Evolutionary conservation across 2,329 filamentous ascomycete species (phyloP).

Genomic region (Chaetomium sp.): DNA sequence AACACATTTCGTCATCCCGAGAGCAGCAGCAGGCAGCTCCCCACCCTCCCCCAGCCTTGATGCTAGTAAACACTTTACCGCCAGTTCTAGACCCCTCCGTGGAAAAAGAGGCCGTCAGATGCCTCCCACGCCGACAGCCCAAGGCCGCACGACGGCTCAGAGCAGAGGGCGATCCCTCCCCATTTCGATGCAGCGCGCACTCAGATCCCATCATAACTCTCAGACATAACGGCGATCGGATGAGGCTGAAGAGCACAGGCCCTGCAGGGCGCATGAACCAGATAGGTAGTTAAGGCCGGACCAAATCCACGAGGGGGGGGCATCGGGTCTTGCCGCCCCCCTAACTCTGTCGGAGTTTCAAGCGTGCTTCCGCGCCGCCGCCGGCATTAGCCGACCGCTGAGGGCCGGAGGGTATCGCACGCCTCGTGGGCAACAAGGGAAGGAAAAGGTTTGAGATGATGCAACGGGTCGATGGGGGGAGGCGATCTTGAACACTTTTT

Average conservation of each 20-base stretch:
- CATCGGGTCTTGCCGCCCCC: neutral
- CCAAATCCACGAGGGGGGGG: neutral
- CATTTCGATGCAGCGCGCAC: neutral
- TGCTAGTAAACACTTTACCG: neutral
- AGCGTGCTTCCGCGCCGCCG: neutral
- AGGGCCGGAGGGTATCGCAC: neutral
- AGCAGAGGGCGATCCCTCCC: neutral
- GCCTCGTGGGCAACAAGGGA: slow-evolving; percentile 7
- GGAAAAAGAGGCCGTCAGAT: neutral
- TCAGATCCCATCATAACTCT: neutral
- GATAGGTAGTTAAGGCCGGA: no score
- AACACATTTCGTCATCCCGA: neutral
- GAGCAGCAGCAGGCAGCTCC: neutral
- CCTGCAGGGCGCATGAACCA: neutral
- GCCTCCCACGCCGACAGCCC: neutral
- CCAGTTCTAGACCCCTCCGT: neutral
- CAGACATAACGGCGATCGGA: neutral
- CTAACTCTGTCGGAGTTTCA: neutral
- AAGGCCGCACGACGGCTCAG: no score
- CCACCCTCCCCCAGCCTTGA: neutral
- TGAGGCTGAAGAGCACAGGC: neutral
- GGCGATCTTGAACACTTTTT: neutral
- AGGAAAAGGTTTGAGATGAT: neutral
- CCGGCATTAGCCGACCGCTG: neutral
- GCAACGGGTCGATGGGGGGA: neutral